phyloP scores from a whole-genome alignment of 192 early-diverging fungal species.

The Kickxella alabastrina region DNA sequence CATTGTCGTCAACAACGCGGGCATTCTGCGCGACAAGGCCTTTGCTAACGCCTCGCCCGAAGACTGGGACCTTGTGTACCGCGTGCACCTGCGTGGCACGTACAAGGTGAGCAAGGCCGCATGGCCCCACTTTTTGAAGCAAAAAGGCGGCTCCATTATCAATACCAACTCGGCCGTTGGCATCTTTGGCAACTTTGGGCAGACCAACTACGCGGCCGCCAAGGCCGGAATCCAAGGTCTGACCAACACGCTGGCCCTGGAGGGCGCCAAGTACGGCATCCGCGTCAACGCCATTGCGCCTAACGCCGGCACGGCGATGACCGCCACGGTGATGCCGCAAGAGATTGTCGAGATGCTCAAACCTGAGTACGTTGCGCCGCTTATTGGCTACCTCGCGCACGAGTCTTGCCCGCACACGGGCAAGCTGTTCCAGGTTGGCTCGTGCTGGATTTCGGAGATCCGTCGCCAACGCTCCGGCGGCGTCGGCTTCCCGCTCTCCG shows the following conservation, averaged over 20 bases:
- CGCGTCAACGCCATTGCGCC: slow-evolving; percentile 93
- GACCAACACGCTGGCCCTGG: slow-evolving; percentile 86
- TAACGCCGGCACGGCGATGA: slow-evolving; percentile 96
- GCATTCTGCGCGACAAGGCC: slow-evolving; percentile 94
- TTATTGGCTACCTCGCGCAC: slow-evolving; percentile 88
- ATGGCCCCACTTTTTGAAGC: slow-evolving; percentile 90
- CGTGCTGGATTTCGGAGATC: slow-evolving; percentile 91
- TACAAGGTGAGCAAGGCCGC: slow-evolving; percentile 96
- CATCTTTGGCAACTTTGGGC: slow-evolving; percentile 90
- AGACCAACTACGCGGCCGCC: slow-evolving; percentile 93
- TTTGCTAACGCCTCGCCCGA: slow-evolving; percentile 84
- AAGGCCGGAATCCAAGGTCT: slow-evolving; percentile 90
- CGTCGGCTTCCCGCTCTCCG: slow-evolving; percentile 83
- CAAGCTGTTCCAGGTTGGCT: slow-evolving; percentile 93
- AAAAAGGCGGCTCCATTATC: slow-evolving; percentile 93
- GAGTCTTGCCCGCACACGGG: slow-evolving; percentile 74
- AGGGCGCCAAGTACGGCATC: slow-evolving; percentile 90
- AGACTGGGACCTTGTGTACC: slow-evolving; percentile 93
- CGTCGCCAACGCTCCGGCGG: slow-evolving; percentile 96
- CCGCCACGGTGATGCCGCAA: slow-evolving; percentile 92
- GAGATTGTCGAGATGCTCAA: slow-evolving; percentile 95
- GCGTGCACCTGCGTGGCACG: slow-evolving; percentile 86
- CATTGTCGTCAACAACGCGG: slow-evolving; percentile 95
- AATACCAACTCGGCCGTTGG: slow-evolving; percentile 94
- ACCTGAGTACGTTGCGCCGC: slow-evolving; percentile 92